These are phyloP conservation scores for Phlyctochytrium arcticum DNA, from an alignment of 192 early-diverging fungal genomes.

Conservation along the genomic window DNA sequence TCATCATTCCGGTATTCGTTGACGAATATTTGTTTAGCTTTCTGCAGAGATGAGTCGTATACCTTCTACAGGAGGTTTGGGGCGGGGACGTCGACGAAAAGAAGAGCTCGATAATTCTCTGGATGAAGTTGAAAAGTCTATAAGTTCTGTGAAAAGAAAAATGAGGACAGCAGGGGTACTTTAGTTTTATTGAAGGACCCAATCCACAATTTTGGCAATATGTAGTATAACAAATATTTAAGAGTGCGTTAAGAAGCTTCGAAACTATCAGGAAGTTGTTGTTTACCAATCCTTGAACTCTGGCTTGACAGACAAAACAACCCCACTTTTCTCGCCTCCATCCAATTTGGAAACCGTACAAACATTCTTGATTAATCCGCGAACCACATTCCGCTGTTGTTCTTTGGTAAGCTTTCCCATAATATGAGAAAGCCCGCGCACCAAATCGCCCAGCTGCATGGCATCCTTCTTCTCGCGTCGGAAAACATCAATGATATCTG, in stretches of 20 bases:
- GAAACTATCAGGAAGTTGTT: no score
- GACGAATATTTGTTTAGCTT: no score
- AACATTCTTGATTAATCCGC: neutral
- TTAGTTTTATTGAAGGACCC: no score
- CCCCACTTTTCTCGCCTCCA: neutral
- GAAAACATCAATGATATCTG: neutral
- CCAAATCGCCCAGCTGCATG: neutral
- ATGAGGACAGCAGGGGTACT: slow-evolving; percentile 13
- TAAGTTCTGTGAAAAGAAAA: neutral
- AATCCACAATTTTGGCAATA: no score
- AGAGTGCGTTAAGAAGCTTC: no score
- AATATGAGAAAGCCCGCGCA: neutral
- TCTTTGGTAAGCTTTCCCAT: neutral
- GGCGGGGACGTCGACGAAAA: slow-evolving; percentile 4
- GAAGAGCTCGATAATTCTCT: slow-evolving; percentile 11
- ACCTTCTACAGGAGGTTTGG: slow-evolving; percentile 9
- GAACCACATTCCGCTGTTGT: neutral
- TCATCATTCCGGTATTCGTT: no score
- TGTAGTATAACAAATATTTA: no score
- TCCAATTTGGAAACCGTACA: neutral
- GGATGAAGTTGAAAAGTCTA: slow-evolving; percentile 11
- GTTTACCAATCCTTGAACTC: neutral
- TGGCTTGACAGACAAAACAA: neutral
- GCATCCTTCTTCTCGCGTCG: neutral
- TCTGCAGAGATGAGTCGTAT: slow-evolving; percentile 16